phyloP scores from a whole-genome alignment of 805 yeast genomes.

The Candida lessepsii region DNA sequence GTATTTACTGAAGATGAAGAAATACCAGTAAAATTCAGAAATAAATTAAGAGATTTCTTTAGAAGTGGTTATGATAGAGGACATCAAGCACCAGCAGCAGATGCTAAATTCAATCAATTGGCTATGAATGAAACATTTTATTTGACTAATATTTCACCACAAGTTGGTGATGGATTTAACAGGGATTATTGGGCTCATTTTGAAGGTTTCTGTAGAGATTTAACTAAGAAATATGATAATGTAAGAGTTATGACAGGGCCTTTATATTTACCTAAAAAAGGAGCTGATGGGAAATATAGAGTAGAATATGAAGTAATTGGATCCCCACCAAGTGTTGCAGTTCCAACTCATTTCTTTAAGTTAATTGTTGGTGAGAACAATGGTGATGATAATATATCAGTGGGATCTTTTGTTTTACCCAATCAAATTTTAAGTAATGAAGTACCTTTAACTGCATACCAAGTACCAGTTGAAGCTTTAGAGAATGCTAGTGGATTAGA shows the following conservation, averaged over 20 bases:
- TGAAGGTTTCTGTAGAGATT: constrained; percentile 80
- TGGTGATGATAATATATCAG: constrained; percentile 50
- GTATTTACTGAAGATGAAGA: constrained; percentile 83
- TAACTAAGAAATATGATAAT: constrained; percentile 66
- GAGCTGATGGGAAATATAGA: constrained; percentile 80
- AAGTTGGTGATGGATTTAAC: constrained; percentile 96
- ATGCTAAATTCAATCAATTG: constrained; percentile 82
- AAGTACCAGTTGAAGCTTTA: constrained; percentile 86
- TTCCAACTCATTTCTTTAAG: constrained; percentile 96
- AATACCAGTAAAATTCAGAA: constrained; percentile 77
- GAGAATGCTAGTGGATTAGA: constrained; percentile 87
- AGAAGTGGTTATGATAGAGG: constrained; percentile 96
- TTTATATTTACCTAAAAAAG: constrained; percentile 74
- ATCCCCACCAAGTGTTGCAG: constrained; percentile 93
- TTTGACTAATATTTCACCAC: constrained; percentile 91
- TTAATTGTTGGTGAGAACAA: constrained; percentile 76
- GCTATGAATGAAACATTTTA: constrained; percentile 96
- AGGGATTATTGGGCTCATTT: constrained; percentile 97
- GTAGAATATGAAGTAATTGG: constrained; percentile 93
- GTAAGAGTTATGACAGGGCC: constrained; percentile 95
- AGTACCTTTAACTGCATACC: constrained; percentile 69
- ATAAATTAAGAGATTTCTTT: constrained; percentile 78
- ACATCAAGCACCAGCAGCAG: constrained; percentile 97
- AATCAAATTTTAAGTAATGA: constrained; percentile 75
- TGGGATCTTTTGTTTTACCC: constrained; percentile 93